Conservation (phyloP, 352 stramenopile species). For the Globisporangium recalcitrans region DNA sequence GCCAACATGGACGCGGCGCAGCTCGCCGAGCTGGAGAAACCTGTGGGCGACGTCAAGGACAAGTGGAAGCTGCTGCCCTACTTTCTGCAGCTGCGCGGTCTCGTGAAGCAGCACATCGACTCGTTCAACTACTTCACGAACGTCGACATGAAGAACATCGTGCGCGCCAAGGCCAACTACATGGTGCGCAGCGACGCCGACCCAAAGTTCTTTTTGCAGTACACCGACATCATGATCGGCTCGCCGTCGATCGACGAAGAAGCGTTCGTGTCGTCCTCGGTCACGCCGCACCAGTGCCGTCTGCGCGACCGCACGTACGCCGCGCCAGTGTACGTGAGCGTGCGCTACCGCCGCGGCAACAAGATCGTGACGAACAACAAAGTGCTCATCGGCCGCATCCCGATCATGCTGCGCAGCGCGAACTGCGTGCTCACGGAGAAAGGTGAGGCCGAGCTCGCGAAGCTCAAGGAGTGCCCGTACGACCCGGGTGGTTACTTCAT, state of each 20-base stretch:
- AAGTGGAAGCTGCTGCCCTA: constrained; percentile 99
- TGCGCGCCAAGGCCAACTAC: constrained; percentile 91
- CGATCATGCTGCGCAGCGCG: constrained; percentile 97
- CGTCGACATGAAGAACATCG: constrained; percentile 98
- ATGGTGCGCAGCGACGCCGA: constrained; percentile 91
- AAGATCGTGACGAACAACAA: constrained; percentile 99
- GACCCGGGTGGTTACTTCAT: constrained; percentile 99
- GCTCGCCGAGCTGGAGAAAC: constrained; percentile 61
- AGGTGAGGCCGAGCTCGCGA: constrained; percentile 91
- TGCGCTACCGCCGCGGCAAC: constrained; percentile 95
- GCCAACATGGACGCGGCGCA: constrained; percentile 21
- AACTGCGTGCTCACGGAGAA: constrained; percentile 96
- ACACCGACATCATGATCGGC: constrained; percentile 98
- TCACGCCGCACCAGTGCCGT: constrained; percentile 98
- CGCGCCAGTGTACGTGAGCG: constrained; percentile 98
- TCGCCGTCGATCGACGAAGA: constrained; percentile 97
- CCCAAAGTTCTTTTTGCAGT: constrained; percentile 98
- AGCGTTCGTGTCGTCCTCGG: constrained; percentile 87
- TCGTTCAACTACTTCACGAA: constrained; percentile 99
- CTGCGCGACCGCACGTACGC: constrained; percentile 98
- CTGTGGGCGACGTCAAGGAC: constrained; percentile 81
- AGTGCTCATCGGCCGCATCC: constrained; percentile 93
- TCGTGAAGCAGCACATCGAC: constrained; percentile 99
- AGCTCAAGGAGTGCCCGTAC: constrained; percentile 98
- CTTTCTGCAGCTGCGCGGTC: constrained; percentile 92